Conservation (phyloP, 139 green algal species). For the Chlorella vulgaris region DNA sequence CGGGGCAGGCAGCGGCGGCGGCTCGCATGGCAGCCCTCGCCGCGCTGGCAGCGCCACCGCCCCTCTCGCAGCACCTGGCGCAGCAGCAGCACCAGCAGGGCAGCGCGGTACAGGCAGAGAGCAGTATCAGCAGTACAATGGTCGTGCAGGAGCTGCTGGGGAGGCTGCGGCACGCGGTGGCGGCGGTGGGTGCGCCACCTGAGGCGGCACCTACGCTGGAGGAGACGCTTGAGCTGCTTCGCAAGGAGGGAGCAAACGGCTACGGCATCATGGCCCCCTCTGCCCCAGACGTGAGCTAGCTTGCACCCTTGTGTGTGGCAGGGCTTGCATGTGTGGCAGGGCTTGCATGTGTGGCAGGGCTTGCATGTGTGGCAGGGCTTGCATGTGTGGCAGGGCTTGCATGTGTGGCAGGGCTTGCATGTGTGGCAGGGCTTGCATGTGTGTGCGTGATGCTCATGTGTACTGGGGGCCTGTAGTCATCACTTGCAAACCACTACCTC, state of each 20-base stretch:
- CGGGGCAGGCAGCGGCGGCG: background rate
- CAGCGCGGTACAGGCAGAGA: too few relatives aligned
- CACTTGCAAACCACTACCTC: too few relatives aligned
- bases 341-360: too few relatives aligned
- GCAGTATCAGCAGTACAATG: background rate
- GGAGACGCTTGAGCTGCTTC: conserved; percentile 56
- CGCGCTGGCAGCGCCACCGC: background rate
- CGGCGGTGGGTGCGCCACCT: background rate
- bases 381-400: too few relatives aligned
- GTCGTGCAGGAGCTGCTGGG: conserved; percentile 35
- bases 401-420: too few relatives aligned
- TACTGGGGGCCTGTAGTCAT: too few relatives aligned
- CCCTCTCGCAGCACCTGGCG: background rate
- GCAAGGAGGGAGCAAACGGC: conserved; percentile 70
- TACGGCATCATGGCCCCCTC: conserved; percentile 75
- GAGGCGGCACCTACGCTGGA: background rate
- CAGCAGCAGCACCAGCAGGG: background rate
- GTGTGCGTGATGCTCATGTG: too few relatives aligned
- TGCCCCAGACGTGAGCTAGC: conserved; percentile 24
- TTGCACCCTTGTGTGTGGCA: background rate
- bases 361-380: too few relatives aligned
- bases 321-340: background rate
- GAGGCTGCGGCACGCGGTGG: conserved; percentile 32
- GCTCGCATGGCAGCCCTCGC: conserved; percentile 5
- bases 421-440: too few relatives aligned